Evolutionary conservation across 345 rosid genomes (phyloP).

Genomic region (Ceriops tagal): DNA sequence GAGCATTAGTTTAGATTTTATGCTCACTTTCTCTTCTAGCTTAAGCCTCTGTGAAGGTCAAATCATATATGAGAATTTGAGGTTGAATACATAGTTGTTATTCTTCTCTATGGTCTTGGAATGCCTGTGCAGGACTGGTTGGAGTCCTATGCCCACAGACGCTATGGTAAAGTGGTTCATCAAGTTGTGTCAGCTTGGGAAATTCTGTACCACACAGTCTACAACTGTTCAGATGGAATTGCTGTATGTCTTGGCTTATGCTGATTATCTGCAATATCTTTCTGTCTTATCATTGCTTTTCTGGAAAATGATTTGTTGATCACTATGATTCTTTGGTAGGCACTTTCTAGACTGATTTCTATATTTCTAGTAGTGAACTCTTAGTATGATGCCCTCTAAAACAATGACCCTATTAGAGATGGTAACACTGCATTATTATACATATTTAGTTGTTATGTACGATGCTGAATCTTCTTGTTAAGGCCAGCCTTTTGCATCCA

Average conservation of each 20-base stretch:
- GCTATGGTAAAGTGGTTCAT: conserved; percentile 70
- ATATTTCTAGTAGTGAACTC: too few relatives aligned
- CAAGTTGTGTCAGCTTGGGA: conserved; percentile 71
- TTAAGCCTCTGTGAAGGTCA: conserved; percentile 1
- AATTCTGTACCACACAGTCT: conserved; percentile 70
- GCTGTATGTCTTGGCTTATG: conserved; percentile 52
- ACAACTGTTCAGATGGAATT: conserved; percentile 77
- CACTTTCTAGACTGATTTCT: too few relatives aligned
- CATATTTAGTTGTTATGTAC: not conserved
- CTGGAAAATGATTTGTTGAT: too few relatives aligned
- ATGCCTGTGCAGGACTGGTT: conserved; percentile 65
- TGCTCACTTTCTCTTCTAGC: not conserved
- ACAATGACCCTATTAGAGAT: too few relatives aligned
- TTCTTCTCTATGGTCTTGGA: not conserved
- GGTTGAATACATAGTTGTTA: not conserved
- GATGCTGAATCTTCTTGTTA: not conserved
- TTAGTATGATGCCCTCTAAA: too few relatives aligned
- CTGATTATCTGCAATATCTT: conserved; percentile 6
- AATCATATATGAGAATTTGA: not conserved
- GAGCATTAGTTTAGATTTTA: not conserved
- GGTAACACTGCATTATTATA: not conserved
- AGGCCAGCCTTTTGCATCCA: not conserved
- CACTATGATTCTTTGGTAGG: too few relatives aligned
- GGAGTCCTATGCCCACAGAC: conserved; percentile 65
- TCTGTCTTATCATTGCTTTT: not conserved